A percentile compares a stretch with the other conserved stretches of the same genome.
Evolutionary conservation across 1,284 basidiomycete genomes (phyloP).

Genomic region (Sutorius eximius): DNA sequence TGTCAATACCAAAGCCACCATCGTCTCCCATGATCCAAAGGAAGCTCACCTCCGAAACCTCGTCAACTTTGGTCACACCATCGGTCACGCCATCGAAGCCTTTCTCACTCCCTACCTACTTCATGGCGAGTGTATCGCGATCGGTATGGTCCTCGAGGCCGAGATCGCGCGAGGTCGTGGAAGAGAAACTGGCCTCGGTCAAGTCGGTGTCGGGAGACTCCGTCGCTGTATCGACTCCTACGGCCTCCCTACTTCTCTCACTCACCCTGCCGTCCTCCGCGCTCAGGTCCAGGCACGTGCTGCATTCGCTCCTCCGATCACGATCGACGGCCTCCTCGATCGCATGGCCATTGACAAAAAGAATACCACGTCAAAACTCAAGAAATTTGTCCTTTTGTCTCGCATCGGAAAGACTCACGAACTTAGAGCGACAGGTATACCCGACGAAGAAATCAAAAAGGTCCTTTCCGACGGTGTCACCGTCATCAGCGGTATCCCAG

Average conservation of each 20-base stretch:
- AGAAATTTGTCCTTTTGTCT: slow-evolving; percentile 92
- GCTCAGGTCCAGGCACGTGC: slow-evolving; percentile 48
- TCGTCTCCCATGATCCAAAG: slow-evolving; percentile 92
- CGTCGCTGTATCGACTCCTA: slow-evolving; percentile 83
- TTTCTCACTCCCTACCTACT: slow-evolving; percentile 88
- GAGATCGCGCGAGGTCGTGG: slow-evolving; percentile 89
- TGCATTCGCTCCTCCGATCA: slow-evolving; percentile 68
- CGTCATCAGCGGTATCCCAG: slow-evolving; percentile 68
- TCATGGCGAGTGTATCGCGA: slow-evolving; percentile 90
- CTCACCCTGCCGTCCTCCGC: slow-evolving; percentile 60
- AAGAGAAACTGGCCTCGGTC: slow-evolving; percentile 57
- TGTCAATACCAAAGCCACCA: slow-evolving; percentile 90
- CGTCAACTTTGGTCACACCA: slow-evolving; percentile 96
- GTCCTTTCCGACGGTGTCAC: slow-evolving; percentile 77
- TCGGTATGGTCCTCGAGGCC: slow-evolving; percentile 94
- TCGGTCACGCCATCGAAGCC: slow-evolving; percentile 95
- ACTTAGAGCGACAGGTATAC: slow-evolving; percentile 85
- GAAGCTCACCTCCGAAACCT: slow-evolving; percentile 95
- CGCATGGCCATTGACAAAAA: slow-evolving; percentile 98
- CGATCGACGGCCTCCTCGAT: slow-evolving; percentile 84
- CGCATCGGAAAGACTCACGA: slow-evolving; percentile 93
- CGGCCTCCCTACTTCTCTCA: slow-evolving; percentile 79
- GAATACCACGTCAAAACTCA: slow-evolving; percentile 80
- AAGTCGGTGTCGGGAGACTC: slow-evolving; percentile 88
- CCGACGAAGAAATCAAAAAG: slow-evolving; percentile 78